Evolutionary conservation across 371 early-diverging fungal genomes (phyloP).

Genomic region (Mycotypha africana): DNA sequence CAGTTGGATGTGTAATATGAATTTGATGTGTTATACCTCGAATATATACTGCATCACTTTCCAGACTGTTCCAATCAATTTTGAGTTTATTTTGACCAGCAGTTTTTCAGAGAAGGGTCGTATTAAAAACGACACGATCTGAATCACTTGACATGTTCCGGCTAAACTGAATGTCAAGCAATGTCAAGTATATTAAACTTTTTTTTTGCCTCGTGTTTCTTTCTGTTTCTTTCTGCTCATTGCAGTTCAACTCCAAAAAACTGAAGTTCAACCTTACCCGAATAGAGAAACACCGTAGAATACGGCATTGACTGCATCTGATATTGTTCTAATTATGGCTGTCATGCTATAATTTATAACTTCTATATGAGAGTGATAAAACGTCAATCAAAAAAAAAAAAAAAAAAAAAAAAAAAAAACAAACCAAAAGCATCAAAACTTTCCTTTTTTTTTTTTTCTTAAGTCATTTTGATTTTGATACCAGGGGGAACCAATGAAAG

Average conservation of each 20-base stretch:
- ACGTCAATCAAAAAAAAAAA: too few species aligned
- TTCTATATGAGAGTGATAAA: too few species aligned
- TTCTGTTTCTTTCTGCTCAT: too few species aligned
- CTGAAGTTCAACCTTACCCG: constrained; percentile 23
- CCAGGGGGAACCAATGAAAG: too few species aligned
- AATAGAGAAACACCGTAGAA: constrained; percentile 35
- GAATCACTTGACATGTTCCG: constrained; percentile 49
- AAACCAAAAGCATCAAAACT: background rate
- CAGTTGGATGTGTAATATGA: too few species aligned
- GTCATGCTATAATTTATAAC: constrained; percentile 9
- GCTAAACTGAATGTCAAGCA: constrained; percentile 25
- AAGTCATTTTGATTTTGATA: too few species aligned
- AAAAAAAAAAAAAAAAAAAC: constrained; percentile 1
- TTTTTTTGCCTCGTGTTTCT: too few species aligned
- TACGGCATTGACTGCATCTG: constrained; percentile 26
- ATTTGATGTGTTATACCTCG: constrained; percentile 21
- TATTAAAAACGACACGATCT: constrained; percentile 49
- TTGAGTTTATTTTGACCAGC: constrained; percentile 54
- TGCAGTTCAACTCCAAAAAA: too few species aligned
- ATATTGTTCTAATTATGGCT: constrained; percentile 21
- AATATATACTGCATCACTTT: constrained; percentile 58
- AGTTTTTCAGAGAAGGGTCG: constrained; percentile 49
- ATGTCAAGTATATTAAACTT: too few species aligned
- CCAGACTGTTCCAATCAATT: constrained; percentile 57
- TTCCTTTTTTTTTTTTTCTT: background rate